A percentile compares a stretch with the other conserved stretches of the same genome.
Evolutionary conservation across 2,329 filamentous ascomycete genomes (phyloP).

Genomic region (Diaporthe ilicicola): DNA sequence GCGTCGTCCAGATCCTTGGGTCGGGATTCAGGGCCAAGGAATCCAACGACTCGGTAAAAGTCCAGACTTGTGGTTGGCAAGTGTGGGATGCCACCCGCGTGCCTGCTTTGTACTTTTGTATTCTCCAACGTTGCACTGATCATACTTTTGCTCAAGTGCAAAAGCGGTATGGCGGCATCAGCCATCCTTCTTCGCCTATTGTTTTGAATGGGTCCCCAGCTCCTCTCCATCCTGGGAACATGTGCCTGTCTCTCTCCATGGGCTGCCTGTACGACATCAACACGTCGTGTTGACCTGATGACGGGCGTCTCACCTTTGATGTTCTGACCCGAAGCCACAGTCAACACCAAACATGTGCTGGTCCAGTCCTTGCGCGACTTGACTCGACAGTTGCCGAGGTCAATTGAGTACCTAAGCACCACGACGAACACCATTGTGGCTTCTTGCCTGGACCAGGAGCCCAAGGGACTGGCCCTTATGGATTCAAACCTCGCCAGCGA

Average conservation of each 20-base stretch:
- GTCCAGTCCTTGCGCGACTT: not conserved
- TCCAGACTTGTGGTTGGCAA: not conserved
- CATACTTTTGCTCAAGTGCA: not conserved
- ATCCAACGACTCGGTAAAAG: not conserved
- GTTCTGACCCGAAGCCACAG: not conserved
- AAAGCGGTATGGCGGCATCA: constrained; percentile 13
- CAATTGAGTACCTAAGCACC: not conserved
- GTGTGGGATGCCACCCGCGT: not conserved
- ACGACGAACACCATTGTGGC: not conserved
- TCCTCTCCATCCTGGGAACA: not conserved
- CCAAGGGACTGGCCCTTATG: not conserved
- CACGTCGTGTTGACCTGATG: not conserved
- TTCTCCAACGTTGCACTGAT: not conserved
- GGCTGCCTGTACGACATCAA: not conserved
- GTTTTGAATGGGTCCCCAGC: not conserved
- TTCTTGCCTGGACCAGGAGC: not conserved
- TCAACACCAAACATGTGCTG: not conserved
- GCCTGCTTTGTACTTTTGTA: not conserved
- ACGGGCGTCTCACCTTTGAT: not conserved
- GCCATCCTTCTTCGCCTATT: constrained; percentile 5
- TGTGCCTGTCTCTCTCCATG: not conserved
- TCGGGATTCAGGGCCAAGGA: not conserved
- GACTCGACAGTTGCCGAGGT: not conserved
- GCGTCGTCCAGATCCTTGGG: not conserved
- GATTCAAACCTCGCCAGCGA: not conserved